phyloP scores from a whole-genome alignment of 2,329 filamentous ascomycete species.

The Pseudogymnoascus sp. region DNA sequence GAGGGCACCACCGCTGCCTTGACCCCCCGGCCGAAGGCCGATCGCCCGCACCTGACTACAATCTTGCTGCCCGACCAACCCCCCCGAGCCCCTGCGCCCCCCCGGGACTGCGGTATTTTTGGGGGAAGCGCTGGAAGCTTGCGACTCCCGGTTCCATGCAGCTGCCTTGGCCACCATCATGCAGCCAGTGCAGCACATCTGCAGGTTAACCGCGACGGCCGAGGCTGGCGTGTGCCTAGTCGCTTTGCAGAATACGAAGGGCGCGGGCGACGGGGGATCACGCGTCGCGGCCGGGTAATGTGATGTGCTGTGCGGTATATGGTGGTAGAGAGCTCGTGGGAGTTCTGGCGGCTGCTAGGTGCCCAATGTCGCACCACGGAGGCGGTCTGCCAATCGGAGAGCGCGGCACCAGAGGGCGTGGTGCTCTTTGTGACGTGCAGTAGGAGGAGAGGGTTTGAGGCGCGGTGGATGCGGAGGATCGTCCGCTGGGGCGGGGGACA shows the following conservation, averaged over 20 bases:
- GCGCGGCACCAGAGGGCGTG: neutral
- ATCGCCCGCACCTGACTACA: neutral
- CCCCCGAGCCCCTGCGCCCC: neutral
- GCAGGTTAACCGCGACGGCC: neutral
- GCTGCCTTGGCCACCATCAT: neutral
- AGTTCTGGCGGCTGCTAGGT: neutral
- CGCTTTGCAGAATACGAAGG: neutral
- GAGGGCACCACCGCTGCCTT: neutral
- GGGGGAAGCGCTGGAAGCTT: constrained; percentile 3
- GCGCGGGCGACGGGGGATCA: neutral
- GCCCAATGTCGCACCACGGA: constrained; percentile 2
- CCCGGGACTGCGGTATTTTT: constrained; percentile 1
- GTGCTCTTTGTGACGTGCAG: neutral
- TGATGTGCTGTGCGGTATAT: neutral
- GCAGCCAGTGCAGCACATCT: neutral
- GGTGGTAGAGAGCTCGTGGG: neutral
- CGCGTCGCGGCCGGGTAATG: constrained; percentile 1
- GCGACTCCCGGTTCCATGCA: neutral
- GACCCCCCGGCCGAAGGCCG: neutral
- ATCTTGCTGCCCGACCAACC: constrained; percentile 4
- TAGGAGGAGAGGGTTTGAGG: neutral
- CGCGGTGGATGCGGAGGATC: neutral
- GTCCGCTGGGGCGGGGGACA: neutral
- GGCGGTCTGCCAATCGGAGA: constrained; percentile 3
- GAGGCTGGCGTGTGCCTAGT: neutral